Base-by-base conservation (phyloP, 257 asterid genomes). In the Parsonsia alboflavescens region DNA sequence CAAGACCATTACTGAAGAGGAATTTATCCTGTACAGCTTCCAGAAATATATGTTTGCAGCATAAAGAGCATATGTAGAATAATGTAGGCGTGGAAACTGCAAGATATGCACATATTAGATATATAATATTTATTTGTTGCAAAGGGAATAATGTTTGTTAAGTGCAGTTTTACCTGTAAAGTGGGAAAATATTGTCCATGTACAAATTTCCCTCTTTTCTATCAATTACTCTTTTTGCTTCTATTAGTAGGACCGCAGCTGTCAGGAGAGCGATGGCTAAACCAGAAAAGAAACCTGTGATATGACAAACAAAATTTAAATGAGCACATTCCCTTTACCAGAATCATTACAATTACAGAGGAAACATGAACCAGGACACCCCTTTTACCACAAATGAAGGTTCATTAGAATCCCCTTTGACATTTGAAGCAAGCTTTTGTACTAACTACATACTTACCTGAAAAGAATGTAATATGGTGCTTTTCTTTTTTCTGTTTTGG, bases 11-110 rank as follows among this genome's bases (percentile, higher is more conserved):
- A 82, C 93, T 78, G 72, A 92, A 89, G 73, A 92, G 93, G 83
- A 86, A 86, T 92, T 92, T 90, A 92, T 90, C 84, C 80, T 87
- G 89, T 82, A 90, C 83, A 81, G 89, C 86, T 88, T 88, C 96
- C 97, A 90, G 81, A 90, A 90, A 80, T 88, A 92, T 79, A 87
- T 82, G 82, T 90, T 84, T 85, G 90, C 87, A 77, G 90, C 90
- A 69, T 92, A 92, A 90, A 77, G 78, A 90, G 83, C 96, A 88
- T 81, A 77, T 92, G 97, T 61, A 92, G 89, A 74, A 86, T 85
- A 72, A 86, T 82, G 79, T 87, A 92, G 41, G 84, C 82, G 70
- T 82, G 88, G 77, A 92, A 86, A 85, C 96, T 90, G 96, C 89
- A 86, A 84, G 50, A 79, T 42, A 5, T 67, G 52, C 75, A 11